These are phyloP conservation scores for Wickerhamia fluorescens DNA, from an alignment of 805 yeast genomes.

Conservation along the genomic window DNA sequence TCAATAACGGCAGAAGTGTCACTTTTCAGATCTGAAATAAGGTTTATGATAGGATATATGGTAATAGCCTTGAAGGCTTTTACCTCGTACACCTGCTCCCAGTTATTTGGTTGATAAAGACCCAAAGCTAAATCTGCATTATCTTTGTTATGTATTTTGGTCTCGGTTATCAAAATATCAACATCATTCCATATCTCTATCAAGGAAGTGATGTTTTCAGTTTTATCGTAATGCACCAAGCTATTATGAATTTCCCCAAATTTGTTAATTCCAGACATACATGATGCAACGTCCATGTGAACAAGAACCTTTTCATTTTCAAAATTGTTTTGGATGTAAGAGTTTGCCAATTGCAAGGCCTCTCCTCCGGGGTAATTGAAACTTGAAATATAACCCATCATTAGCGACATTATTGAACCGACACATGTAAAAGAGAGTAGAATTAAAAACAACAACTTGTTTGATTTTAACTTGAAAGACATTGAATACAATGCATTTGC, in stretches of 20 bases:
- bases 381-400: conserved; percentile 57
- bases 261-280: conserved; percentile 81
- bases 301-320: conserved; percentile 31
- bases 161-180: conserved; percentile 22
- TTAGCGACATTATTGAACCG: conserved; percentile 32
- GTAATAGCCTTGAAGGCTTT: too few relatives aligned
- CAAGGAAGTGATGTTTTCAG: conserved; percentile 57
- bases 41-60: conserved; percentile 1
- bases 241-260: conserved; percentile 55
- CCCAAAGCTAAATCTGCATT: too few relatives aligned
- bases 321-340: conserved; percentile 19
- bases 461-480: conserved; percentile 12
- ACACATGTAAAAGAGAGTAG: conserved; percentile 20
- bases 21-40: conserved; percentile 12
- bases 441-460: conserved; percentile 8
- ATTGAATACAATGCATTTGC: conserved; percentile 49
- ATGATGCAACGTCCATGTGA: conserved; percentile 72
- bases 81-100: too few relatives aligned
- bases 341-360: conserved; percentile 54
- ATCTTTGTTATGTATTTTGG: too few relatives aligned
- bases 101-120: too few relatives aligned
- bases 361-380: conserved; percentile 87
- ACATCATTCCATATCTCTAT: conserved; percentile 21
- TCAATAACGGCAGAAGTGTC: conserved; percentile 16
- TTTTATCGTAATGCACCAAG: conserved; percentile 57